Conservation (phyloP, 345 rosid genomes). For the Gossypium rotundifolium region DNA sequence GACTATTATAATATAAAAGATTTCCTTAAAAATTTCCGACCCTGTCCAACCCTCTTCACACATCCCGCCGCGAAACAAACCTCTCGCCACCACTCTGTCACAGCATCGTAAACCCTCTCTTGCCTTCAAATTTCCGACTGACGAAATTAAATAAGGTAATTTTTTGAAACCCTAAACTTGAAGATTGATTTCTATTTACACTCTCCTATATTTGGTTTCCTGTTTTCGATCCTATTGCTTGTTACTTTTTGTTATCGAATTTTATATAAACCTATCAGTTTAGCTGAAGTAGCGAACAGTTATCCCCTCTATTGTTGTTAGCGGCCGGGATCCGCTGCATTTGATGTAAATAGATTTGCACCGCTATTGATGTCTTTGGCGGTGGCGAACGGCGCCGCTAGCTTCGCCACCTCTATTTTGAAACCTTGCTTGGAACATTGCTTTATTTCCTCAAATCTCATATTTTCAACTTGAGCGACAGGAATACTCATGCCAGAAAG, state of each 20-base stretch:
- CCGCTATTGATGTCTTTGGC: neutral
- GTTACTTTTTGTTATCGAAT: neutral
- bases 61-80: too few relatives aligned
- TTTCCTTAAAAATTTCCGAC: too few relatives aligned
- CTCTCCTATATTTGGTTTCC: neutral
- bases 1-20: too few relatives aligned
- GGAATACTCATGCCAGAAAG: constrained; percentile 34
- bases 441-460: neutral
- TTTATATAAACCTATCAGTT: neutral
- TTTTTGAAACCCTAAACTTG: neutral
- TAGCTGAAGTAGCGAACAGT: neutral
- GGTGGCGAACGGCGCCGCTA: neutral
- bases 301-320: neutral
- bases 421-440: neutral
- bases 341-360: neutral
- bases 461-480: neutral
- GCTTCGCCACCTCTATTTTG: neutral
- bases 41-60: too few relatives aligned
- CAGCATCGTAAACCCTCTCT: too few relatives aligned
- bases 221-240: neutral
- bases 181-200: neutral
- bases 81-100: too few relatives aligned
- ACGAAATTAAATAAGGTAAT: neutral
- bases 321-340: neutral
- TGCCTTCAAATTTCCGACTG: too few relatives aligned